Conservation (phyloP, 2,329 filamentous ascomycete genomes). For the Hypoxylon sp. region DNA sequence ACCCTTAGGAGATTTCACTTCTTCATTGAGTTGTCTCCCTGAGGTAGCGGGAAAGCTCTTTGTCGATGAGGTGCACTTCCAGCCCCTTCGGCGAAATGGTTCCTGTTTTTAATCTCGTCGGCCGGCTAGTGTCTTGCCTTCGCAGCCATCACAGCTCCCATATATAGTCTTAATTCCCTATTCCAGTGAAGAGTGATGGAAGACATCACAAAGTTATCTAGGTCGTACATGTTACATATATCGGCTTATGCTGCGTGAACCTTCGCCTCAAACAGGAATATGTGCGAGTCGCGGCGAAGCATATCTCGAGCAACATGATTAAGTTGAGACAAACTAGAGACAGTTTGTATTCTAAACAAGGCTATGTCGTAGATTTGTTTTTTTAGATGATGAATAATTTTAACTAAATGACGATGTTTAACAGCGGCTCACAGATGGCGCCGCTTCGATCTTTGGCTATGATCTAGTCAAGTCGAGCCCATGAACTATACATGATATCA, state of each 20-base stretch:
- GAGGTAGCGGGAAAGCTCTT: background rate
- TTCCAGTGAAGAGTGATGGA: background rate
- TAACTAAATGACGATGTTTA: constrained; percentile 21
- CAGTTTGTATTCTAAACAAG: background rate
- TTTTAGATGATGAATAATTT: constrained; percentile 15
- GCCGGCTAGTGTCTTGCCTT: background rate
- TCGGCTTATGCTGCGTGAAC: background rate
- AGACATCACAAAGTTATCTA: background rate
- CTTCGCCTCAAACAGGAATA: no score
- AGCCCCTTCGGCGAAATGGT: background rate
- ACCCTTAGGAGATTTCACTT: background rate
- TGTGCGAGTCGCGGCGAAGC: background rate
- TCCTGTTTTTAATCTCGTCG: background rate
- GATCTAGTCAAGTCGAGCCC: background rate
- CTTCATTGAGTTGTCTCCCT: background rate
- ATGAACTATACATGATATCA: constrained; percentile 36
- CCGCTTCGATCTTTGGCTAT: background rate
- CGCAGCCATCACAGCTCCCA: background rate
- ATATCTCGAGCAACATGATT: background rate
- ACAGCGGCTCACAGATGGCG: constrained; percentile 9
- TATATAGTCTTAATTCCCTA: background rate
- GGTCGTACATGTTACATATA: background rate
- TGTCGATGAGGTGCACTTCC: background rate
- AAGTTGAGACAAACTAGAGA: background rate
- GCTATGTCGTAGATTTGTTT: background rate